These are phyloP conservation scores for Penicillium crystallinum DNA, from an alignment of 495 filamentous ascomycete genomes.

Conservation along the genomic window DNA sequence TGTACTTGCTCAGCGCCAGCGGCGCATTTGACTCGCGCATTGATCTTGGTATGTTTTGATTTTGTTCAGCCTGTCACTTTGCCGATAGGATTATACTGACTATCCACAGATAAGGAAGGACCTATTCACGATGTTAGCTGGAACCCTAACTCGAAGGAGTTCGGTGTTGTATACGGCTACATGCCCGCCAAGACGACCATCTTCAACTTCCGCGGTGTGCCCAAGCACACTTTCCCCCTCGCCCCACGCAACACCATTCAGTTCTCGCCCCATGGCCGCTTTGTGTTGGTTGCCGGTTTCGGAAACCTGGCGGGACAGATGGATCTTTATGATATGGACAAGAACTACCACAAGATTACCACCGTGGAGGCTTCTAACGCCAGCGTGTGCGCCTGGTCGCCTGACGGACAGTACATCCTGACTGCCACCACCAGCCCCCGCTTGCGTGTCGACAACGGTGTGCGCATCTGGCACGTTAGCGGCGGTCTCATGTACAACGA, in stretches of 20 bases:
- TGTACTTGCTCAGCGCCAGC: slow-evolving; percentile 90
- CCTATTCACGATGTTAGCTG: slow-evolving; percentile 98
- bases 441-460: slow-evolving; percentile 90
- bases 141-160: slow-evolving; percentile 94
- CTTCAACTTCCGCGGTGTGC: slow-evolving; percentile 80
- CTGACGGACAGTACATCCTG: slow-evolving; percentile 89
- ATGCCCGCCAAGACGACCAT: slow-evolving; percentile 98
- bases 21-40: slow-evolving; percentile 90
- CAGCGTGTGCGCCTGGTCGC: slow-evolving; percentile 93
- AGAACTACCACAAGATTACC: slow-evolving; percentile 81
- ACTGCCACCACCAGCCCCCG: slow-evolving; percentile 95
- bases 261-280: slow-evolving; percentile 91
- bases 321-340: slow-evolving; percentile 93
- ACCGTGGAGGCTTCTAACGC: slow-evolving; percentile 95
- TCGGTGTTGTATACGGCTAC: slow-evolving; percentile 93
- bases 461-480: slow-evolving; percentile 91
- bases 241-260: slow-evolving; percentile 88
- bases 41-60: slow-evolving; percentile 56
- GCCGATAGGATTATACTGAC: neutral
- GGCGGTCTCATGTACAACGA: slow-evolving; percentile 91
- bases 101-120: slow-evolving; percentile 77
- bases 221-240: slow-evolving; percentile 75
- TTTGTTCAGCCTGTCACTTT: neutral
- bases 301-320: slow-evolving; percentile 96
- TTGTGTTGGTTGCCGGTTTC: slow-evolving; percentile 91